Evolutionary conservation across 495 filamentous ascomycete species (phyloP), one percentile per base, ranked within the genome.

Genomic region (Penicillium robsamsonii): DNA sequence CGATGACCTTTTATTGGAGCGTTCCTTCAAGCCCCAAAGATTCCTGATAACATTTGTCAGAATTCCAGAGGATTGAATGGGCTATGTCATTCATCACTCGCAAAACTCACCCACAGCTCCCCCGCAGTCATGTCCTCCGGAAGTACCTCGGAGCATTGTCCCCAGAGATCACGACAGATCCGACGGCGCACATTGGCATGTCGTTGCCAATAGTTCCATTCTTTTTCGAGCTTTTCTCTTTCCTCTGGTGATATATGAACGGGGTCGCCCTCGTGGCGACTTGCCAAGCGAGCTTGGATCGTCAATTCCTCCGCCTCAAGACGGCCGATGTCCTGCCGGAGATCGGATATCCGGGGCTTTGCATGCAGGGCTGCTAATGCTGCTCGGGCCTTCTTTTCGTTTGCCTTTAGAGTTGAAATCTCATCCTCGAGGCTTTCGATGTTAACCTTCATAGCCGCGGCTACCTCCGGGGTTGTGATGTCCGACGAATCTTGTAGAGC

Each of bases 151-250:
- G 76, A 75, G 56, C 72, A 75, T 48, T 61, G 67, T n/a, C 50
- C 65, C 81, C 80, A 84, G 22, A 85, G 46, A 37, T 81, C 76
- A 38, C 71, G 62, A 64, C 75, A 83, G 12, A 85, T 81, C 46
- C 69, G 76, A 65, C 74, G 73, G 52, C 86, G 77, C 22, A 57
- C 54, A 22, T 48, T 64, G 33, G 70, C 77, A 46, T 75, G 75
- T 31, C 53, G 69, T 50, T 69, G 66, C 86, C 84, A 88, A 43
- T 69, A 61, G 50, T 71, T 75, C 72, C 73, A 82, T 46, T 81
- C 77, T 43, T 58, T 63, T 46, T 84, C 77, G 18, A 81, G 72
- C 15, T 61, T 59, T 45, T 73, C 74, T 53, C 72, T 70, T 60
- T 85, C 81, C 49, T 78, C 74, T 15, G 65, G 61, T 17, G 69